Evolutionary conservation across 208 protist species (phyloP), one percentile per base, ranked within the genome.

Genomic region (Plasmodiophora brassicae): DNA sequence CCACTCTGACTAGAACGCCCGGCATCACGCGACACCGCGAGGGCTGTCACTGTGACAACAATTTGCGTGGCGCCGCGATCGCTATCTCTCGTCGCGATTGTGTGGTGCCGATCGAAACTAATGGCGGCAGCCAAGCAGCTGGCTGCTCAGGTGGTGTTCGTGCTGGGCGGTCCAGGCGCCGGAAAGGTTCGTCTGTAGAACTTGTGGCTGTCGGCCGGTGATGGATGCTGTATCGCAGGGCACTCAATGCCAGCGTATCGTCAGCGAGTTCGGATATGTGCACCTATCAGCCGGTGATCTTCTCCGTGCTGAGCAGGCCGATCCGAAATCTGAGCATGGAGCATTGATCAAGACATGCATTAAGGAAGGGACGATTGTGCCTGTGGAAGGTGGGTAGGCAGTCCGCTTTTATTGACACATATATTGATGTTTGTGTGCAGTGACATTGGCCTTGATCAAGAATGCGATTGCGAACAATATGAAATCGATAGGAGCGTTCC

Each of bases 241-340:
- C 22, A 94, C 92, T n/a, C 92, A 94, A 85, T 93, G 91, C 43
- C 57, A 35, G 0, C 46, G 78, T 1, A 94, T 94, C 43, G 91
- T 92, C 65, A 71, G 92, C 38, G 84, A 93, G 22, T 92, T 88
- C 45, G 92, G 92, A 0, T 91, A 91, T 84, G 71, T 71, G 22
- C 91, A 94, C 88, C 46, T 94, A 0, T 93, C 92, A 22, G 91
- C 92, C 28, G 92, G 92, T 25, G 92, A 94, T 57, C 89, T 94
- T 14, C 90, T 94, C 0, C 91, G 93, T 53, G 93, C 60, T 1
- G 93, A 93, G 88, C 45, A 87, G 1, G 44, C 8, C 1, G 25
- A 45, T 14, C 20, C 50, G 22, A 86, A 85, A 28, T 91, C 89
- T 0, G 60, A 78, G 38, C 39, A 87, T 41, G 88, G 88, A 25